phyloP scores from a whole-genome alignment of 768 basidiomycete genomes.

The Podaxis rugospora region DNA sequence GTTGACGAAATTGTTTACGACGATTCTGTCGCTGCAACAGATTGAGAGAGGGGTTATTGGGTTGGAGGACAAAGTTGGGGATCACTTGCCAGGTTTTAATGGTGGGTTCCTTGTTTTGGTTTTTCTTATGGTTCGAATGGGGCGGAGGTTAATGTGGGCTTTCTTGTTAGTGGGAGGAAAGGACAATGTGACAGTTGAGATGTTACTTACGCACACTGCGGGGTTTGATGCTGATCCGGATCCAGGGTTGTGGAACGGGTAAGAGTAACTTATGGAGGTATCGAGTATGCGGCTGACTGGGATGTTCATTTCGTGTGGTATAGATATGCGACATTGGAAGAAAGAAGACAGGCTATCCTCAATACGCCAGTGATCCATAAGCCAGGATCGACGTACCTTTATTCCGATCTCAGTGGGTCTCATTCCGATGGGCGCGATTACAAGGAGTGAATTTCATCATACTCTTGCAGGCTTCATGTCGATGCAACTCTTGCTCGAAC shows the following conservation, averaged over 20 bases:
- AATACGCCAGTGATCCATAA: slow-evolving; percentile 18
- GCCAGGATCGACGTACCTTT: slow-evolving; percentile 20
- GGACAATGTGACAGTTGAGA: slow-evolving; percentile 21
- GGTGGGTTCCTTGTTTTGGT: slow-evolving; percentile 8
- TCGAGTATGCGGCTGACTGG: background rate
- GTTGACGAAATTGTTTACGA: slow-evolving; percentile 25
- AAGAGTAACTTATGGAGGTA: background rate
- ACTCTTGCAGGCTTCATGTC: slow-evolving; percentile 20
- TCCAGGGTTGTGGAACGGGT: slow-evolving; percentile 23
- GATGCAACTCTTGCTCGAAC: slow-evolving; percentile 22
- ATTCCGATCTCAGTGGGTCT: slow-evolving; percentile 24
- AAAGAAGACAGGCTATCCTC: slow-evolving; percentile 20
- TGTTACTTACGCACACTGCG: slow-evolving; percentile 25
- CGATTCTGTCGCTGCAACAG: slow-evolving; percentile 23
- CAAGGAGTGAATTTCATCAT: background rate
- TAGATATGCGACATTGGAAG: slow-evolving; percentile 21
- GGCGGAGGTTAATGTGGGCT: background rate
- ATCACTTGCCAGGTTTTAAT: slow-evolving; percentile 22
- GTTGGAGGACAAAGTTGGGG: slow-evolving; percentile 18
- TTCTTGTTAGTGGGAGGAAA: slow-evolving; percentile 20
- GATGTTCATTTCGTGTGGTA: background rate
- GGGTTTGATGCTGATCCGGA: slow-evolving; percentile 24
- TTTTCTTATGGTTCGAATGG: background rate
- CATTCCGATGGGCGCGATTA: too few species aligned
- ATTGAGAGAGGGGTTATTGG: slow-evolving; percentile 18